Base-by-base conservation (phyloP, 1,139 yeast species). In the Taphrina sp. region DNA sequence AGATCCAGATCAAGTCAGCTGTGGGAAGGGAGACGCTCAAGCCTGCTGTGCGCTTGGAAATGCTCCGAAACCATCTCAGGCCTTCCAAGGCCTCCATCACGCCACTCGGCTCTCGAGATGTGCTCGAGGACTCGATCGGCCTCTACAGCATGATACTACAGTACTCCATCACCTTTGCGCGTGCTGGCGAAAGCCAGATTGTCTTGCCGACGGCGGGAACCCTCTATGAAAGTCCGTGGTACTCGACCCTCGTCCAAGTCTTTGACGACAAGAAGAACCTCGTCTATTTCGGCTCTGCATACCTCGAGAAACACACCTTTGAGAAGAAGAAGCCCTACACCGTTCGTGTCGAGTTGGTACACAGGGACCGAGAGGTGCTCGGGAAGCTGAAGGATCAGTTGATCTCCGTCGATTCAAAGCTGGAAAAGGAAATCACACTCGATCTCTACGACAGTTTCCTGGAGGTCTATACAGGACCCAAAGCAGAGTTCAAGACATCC, bases 221-320 rank as follows among this genome's bases (percentile, higher is more conserved):
- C 19, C 35, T 58, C 35, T 58, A 58, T 23, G 60, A 58, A 37
- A 47, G 45, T 24, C 56, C 58, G 20, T 56, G 58, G 39, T 57
- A 54, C 29, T 46, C 54, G 7, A 14, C 53, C 3, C 42, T 58
- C 17, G 33, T 54, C 23, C 51, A 45, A 28, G 55, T 58, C 26
- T 56, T 26, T 22, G 58, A 58, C 42, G 54, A 44, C 14, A 41
- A 51, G 37, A 56, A 56, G 56, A 54, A 58, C 22, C 51, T 46
- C 7, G 49, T 58, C 34, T 49, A 29, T 37, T 58, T 57, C 43
- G 52, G 56, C 19, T 58, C 49, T 24, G 28, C 44, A 14, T 49
- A 57, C 12, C 53, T 58, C 2, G 44, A 42, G n/a, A 38, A 51
- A 22, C 46, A 49, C 42, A 49, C 39, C 17, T 46, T 58, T 20